Evolutionary conservation across 257 asterid genomes (phyloP).

Genomic region (Petunia axillaris): DNA sequence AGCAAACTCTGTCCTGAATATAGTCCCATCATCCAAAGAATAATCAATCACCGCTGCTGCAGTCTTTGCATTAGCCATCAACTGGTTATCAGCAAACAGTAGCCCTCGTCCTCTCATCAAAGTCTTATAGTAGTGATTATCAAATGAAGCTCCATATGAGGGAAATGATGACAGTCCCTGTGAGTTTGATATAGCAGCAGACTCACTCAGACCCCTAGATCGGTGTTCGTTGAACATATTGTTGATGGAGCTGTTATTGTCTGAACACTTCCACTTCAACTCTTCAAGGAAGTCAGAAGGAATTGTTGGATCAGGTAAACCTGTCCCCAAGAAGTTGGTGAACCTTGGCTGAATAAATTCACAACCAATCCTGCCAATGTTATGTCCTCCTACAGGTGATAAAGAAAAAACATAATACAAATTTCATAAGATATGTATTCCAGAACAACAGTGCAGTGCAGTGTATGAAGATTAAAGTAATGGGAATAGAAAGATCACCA

Average conservation of each 20-base stretch:
- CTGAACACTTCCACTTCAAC: conserved; percentile 27
- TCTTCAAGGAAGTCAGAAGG: conserved; percentile 27
- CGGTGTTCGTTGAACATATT: conserved; percentile 6
- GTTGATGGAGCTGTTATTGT: not conserved
- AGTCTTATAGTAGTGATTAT: conserved; percentile 35
- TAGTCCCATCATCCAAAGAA: conserved; percentile 34
- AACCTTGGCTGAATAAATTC: conserved; percentile 33
- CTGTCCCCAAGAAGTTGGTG: conserved; percentile 17
- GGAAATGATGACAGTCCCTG: conserved; percentile 5
- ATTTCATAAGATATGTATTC: not conserved
- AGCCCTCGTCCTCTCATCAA: conserved; percentile 38
- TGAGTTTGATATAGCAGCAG: not conserved
- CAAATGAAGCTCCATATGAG: conserved; percentile 25
- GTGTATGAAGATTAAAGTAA: not conserved
- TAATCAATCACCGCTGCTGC: conserved; percentile 32
- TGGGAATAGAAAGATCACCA: conserved; percentile 28
- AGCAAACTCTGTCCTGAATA: conserved; percentile 37
- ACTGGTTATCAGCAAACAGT: conserved; percentile 41
- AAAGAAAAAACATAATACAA: not conserved
- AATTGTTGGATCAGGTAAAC: conserved; percentile 26
- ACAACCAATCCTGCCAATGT: conserved; percentile 39
- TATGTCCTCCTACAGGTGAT: conserved; percentile 37
- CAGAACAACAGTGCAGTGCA: not conserved
- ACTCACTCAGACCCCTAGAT: conserved; percentile 6
- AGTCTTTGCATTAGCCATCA: conserved; percentile 39